Conservation (phyloP, 352 stramenopile species). For the Globisporangium cystogenes region DNA sequence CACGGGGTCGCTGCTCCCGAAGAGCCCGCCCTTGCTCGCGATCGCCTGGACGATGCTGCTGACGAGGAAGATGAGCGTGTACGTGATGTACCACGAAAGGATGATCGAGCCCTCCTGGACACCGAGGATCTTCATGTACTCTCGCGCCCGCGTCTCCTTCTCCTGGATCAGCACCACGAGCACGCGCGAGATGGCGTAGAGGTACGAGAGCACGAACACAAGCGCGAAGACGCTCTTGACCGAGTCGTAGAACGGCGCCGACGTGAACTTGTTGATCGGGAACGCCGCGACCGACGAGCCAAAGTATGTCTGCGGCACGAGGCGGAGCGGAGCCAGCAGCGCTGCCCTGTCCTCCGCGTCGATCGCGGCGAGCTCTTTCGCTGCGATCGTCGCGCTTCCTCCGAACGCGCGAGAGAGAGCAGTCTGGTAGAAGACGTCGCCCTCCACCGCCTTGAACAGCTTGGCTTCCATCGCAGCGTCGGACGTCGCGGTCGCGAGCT, state of each 20-base stretch:
- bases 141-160: conserved; percentile 51
- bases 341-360: conserved; percentile 20
- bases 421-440: conserved; percentile 29
- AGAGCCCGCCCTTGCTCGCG: conserved; percentile 40
- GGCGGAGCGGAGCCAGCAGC: conserved; percentile 31
- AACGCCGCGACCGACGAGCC: conserved; percentile 27
- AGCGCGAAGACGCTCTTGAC: conserved; percentile 66
- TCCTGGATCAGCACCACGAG: conserved; percentile 84
- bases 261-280: conserved; percentile 40
- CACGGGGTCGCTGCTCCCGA: conserved; percentile 37
- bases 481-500: conserved; percentile 23
- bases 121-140: conserved; percentile 72
- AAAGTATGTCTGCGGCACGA: conserved; percentile 42
- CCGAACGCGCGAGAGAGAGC: conserved; percentile 11
- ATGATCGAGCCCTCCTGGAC: conserved; percentile 55
- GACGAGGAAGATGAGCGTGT: conserved; percentile 72
- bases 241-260: conserved; percentile 58
- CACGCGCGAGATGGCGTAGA: conserved; percentile 66
- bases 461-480: conserved; percentile 11
- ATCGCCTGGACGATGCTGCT: conserved; percentile 57
- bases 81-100: conserved; percentile 78
- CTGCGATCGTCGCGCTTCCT: neutral
- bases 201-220: conserved; percentile 83
- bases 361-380: conserved; percentile 15
- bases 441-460: conserved; percentile 19